Evolutionary conservation across 2,329 filamentous ascomycete genomes (phyloP), one percentile per base, ranked within the genome.

Genomic region (Tolypocladium tundrense): DNA sequence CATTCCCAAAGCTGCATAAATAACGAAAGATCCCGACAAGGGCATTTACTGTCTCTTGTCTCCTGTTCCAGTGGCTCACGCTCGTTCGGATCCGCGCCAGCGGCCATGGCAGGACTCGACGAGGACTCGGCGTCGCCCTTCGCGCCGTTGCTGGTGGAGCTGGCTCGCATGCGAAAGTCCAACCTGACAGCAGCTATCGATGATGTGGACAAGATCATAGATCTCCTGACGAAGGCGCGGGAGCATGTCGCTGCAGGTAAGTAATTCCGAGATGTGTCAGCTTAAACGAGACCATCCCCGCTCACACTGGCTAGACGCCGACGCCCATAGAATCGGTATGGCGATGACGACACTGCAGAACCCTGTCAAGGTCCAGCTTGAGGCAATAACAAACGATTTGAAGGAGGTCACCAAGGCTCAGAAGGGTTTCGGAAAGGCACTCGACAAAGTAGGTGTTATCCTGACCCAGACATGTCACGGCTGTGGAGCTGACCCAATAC

Each of bases 271-370:
- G 19, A 35, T 10, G 19, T 21, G 4, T 10, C 1, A 37, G 31
- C 31, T 14, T 5, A 7, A 19, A 5, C 19, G 19, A 11, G 27
- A 51, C 24, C 42, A n/a, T 14, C 21, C 21, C 24, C 21, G 21
- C 37, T 41, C 27, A 33, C 43, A 16, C 21, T 35, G 39, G 37
- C 52, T 53, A 70, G 72, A 74, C 55, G 62, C 62, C 39, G 73
- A 75, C 56, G 64, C 69, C 11, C 84, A 86, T 62, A 83, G 83
- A 43, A 86, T 90, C 19, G 84, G 86, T 48, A 78, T 92, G 60
- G 88, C 86, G 33, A 82, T 97, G 65, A 88, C 89, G 37, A 92
- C 88, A 69, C 82, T 97, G 21, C 91, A 97, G 70, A 92, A 88
- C 62, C 90, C 92, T 0, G 79, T 96, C 58, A 94, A 92, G 68